Base-by-base conservation (phyloP, 2,329 filamentous ascomycete genomes). In the Bipolaris oryzae region DNA sequence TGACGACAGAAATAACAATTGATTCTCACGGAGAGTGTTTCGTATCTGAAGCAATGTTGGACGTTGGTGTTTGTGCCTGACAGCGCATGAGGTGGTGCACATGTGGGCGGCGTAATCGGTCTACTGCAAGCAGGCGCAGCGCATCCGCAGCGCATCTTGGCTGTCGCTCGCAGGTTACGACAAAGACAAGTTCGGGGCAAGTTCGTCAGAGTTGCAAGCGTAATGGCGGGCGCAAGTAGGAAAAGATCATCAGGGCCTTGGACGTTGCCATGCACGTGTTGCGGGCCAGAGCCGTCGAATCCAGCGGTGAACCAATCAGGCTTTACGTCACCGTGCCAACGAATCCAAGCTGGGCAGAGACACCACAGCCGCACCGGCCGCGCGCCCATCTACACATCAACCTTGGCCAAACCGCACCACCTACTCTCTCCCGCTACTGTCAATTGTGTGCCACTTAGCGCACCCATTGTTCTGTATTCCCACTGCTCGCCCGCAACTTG, bases 31-130 rank as follows among this genome's bases (percentile, higher is more conserved):
- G 58, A 7, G 68, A 68, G 44, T 72, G 72, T 20, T 71, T 70
- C 13, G 68, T 48, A 62, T 75, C 76, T n/a, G 64, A 61, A 45
- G 67, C 65, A 43, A 75, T 34, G 6, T 72, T 74, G 51, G 37
- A 4, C 9, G 9, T 25, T 23, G 4, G 9, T 37, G 20, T 37
- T 47, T 23, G 15, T 37, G 15, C 25, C 33, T 47, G 20, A 20
- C 21, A 23, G 15, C 15, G 33, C 34, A 33, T 21, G 23, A 15
- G 11, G 18, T 10, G 11, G 34, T 23, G 18, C 1, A 6, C 31
- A 35, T n/a, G 18, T 23, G 20, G 33, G 16, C n/a, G 20, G 20
- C 21, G 15, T 25, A 3, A 20, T 9, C 15, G n/a, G 42, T 31
- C 23, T 31, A 47, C 44, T 35, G n/a, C n/a, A 37, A 15, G 6